Conservation (phyloP, 345 rosid species). For the Carallia pectinifolia region DNA sequence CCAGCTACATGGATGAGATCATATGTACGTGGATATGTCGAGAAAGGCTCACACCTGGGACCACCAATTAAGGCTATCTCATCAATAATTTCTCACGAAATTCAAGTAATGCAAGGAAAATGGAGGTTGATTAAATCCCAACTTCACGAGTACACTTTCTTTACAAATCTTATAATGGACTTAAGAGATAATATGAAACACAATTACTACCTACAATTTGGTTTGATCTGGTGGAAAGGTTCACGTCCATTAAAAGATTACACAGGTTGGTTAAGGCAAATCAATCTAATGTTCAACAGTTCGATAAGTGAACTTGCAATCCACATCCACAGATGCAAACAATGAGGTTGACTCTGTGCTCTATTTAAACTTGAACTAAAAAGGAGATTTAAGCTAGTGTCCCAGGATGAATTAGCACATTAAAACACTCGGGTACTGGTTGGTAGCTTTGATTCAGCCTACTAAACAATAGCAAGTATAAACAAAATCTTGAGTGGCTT, state of each 20-base stretch:
- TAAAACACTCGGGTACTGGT: background rate
- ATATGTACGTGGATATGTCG: slow-evolving; percentile 94
- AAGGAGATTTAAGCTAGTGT: background rate
- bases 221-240: slow-evolving; percentile 1
- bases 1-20: slow-evolving; percentile 87
- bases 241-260: background rate
- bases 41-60: slow-evolving; percentile 96
- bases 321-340: background rate
- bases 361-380: background rate
- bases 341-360: background rate
- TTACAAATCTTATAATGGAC: too few relatives aligned
- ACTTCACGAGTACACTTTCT: too few relatives aligned
- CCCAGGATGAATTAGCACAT: background rate
- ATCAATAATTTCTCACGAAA: slow-evolving; percentile 11
- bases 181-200: background rate
- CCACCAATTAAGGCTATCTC: slow-evolving; percentile 20
- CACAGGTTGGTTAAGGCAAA: background rate
- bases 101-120: background rate
- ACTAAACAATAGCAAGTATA: background rate
- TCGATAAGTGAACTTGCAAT: background rate
- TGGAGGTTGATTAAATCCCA: too few relatives aligned
- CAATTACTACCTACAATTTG: background rate
- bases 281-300: background rate
- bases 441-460: background rate
- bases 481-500: background rate